Percentiles rank a stretch among this genome's conserved stretches.
Conservation (phyloP, 2,329 filamentous ascomycete genomes). For the Cladorrhinum sp. region DNA sequence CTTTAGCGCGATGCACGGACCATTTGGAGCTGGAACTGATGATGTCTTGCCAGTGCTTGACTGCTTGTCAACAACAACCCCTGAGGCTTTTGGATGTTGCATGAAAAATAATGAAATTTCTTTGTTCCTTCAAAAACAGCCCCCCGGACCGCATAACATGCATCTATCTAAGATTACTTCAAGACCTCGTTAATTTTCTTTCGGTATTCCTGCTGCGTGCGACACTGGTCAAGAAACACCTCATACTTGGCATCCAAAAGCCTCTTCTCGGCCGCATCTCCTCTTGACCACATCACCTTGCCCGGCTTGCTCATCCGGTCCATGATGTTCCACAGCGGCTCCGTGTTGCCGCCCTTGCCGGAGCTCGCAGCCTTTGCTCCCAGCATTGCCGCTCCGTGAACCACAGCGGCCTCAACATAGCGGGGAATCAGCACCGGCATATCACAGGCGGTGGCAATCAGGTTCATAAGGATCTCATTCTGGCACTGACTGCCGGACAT, state of each 20-base stretch:
- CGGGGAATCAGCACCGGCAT: conserved; percentile 92
- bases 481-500: conserved; percentile 99
- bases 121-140: background rate
- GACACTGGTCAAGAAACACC: conserved; percentile 91
- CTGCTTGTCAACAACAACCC: background rate
- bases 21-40: background rate
- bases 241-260: conserved; percentile 87
- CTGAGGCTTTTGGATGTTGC: background rate
- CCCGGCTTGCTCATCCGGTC: conserved; percentile 95
- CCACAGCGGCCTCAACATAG: conserved; percentile 93
- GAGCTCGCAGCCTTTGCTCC: conserved; percentile 94
- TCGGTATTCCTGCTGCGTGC: conserved; percentile 79
- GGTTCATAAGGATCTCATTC: conserved; percentile 85
- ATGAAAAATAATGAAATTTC: background rate
- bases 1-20: background rate
- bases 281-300: conserved; percentile 72
- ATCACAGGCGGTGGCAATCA: conserved; percentile 84
- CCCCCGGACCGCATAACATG: background rate
- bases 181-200: conserved; percentile 68
- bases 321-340: conserved; percentile 95
- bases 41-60: background rate
- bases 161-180: conserved; percentile 28
- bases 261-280: conserved; percentile 69
- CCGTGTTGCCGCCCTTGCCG: conserved; percentile 71
- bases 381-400: conserved; percentile 97